phyloP scores from a whole-genome alignment of 2,329 filamentous ascomycete genomes.

The Penicillium sp. region DNA sequence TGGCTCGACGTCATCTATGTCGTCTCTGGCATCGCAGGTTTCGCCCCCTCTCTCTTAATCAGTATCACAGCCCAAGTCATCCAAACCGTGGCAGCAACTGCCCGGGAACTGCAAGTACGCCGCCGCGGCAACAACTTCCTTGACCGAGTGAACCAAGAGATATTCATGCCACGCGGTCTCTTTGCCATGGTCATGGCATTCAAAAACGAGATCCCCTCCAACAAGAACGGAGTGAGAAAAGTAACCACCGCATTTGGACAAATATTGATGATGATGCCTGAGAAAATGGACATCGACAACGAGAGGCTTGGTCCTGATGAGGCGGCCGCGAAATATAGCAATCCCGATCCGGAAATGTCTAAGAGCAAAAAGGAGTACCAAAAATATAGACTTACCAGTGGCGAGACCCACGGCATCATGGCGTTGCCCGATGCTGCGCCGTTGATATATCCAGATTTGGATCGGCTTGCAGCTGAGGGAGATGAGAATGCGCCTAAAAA shows the following conservation, averaged over 20 bases:
- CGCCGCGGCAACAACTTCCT: conserved; percentile 51
- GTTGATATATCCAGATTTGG: conserved; percentile 46
- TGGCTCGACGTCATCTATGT: conserved; percentile 5
- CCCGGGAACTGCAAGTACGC: conserved; percentile 19
- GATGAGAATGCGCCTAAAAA: background rate
- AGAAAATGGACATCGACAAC: conserved; percentile 8
- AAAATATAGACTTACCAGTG: conserved; percentile 36
- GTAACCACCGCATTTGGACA: background rate
- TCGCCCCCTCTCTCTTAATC: background rate
- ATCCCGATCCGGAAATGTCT: background rate
- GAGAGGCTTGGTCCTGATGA: background rate
- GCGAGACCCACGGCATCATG: conserved; percentile 37
- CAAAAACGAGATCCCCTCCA: conserved; percentile 24
- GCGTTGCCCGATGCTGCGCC: conserved; percentile 45
- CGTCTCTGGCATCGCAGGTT: background rate
- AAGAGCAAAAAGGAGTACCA: conserved; percentile 20
- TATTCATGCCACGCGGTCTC: conserved; percentile 56
- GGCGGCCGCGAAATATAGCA: background rate
- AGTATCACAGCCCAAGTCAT: background rate
- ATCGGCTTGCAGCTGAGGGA: conserved; percentile 20
- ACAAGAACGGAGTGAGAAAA: conserved; percentile 14
- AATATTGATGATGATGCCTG: background rate
- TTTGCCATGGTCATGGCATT: conserved; percentile 54
- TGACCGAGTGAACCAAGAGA: conserved; percentile 52
- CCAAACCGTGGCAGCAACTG: background rate